Evolutionary conservation across 139 green algal genomes (phyloP).

Genomic region (Medakamo hakoo): DNA sequence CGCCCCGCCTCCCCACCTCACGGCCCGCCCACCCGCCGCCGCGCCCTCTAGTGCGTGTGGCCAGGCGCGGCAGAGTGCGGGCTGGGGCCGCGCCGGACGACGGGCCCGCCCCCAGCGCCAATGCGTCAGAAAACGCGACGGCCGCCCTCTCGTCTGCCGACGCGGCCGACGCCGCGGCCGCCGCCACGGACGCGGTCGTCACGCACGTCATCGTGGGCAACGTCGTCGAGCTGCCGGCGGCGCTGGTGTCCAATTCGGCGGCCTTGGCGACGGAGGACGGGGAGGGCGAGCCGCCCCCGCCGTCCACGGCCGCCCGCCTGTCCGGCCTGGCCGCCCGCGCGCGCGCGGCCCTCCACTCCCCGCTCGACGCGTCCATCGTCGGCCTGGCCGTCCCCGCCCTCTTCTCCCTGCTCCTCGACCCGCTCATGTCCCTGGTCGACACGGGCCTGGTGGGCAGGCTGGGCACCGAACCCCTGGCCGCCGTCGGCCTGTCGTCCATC

Average conservation of each 20-base stretch:
- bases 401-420: slow-evolving; percentile 16
- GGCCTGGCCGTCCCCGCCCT: not conserved
- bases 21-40: too few relatives aligned
- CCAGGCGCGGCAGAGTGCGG: too few relatives aligned
- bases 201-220: not conserved
- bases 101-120: too few relatives aligned
- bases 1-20: too few relatives aligned
- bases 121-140: too few relatives aligned
- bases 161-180: too few relatives aligned
- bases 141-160: too few relatives aligned
- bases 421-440: slow-evolving; percentile 23
- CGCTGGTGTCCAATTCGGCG: not conserved
- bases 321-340: too few relatives aligned
- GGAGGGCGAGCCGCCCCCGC: too few relatives aligned
- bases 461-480: slow-evolving; percentile 15
- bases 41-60: too few relatives aligned
- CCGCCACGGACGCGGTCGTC: not conserved
- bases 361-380: slow-evolving; percentile 20
- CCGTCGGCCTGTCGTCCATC: slow-evolving; percentile 14
- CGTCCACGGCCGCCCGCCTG: not conserved
- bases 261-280: not conserved
- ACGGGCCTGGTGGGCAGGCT: slow-evolving; percentile 19
- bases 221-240: not conserved
- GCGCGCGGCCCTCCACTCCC: slow-evolving; percentile 1
- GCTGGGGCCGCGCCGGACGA: too few relatives aligned